Evolutionary conservation across 1,139 yeast species (phyloP).

Genomic region (Suhomyces maxii): DNA sequence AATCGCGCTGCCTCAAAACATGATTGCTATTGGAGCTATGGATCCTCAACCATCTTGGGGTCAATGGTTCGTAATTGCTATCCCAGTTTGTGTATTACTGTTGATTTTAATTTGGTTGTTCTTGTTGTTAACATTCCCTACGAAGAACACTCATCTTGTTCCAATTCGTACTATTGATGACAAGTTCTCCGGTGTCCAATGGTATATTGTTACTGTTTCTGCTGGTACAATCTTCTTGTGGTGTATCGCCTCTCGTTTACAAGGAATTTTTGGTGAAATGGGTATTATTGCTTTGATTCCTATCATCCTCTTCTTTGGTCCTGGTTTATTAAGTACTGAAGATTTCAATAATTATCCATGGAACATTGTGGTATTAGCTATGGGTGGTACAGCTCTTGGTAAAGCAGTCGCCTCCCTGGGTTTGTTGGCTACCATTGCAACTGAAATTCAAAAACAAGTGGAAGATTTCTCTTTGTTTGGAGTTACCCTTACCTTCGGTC

Average conservation of each 20-base stretch:
- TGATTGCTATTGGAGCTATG: slow-evolving; percentile 70
- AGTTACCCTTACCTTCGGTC: slow-evolving; percentile 64
- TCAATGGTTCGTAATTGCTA: slow-evolving; percentile 68
- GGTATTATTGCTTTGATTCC: slow-evolving; percentile 72
- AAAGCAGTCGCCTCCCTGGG: slow-evolving; percentile 75
- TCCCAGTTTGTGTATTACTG: slow-evolving; percentile 61
- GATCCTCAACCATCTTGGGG: slow-evolving; percentile 74
- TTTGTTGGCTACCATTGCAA: slow-evolving; percentile 61
- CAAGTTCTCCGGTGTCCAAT: slow-evolving; percentile 59
- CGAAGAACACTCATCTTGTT: slow-evolving; percentile 43
- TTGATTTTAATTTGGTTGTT: slow-evolving; percentile 58
- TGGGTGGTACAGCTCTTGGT: slow-evolving; percentile 80
- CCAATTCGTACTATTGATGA: slow-evolving; percentile 61
- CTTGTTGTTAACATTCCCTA: slow-evolving; percentile 57
- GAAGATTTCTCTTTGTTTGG: slow-evolving; percentile 58
- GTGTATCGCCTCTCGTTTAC: slow-evolving; percentile 65
- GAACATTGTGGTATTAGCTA: slow-evolving; percentile 73
- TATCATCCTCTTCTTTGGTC: slow-evolving; percentile 65
- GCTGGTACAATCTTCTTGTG: slow-evolving; percentile 63
- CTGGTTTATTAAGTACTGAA: slow-evolving; percentile 62
- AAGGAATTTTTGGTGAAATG: slow-evolving; percentile 63
- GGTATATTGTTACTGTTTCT: slow-evolving; percentile 57
- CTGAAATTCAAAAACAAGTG: slow-evolving; percentile 54
- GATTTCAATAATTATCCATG: slow-evolving; percentile 75
- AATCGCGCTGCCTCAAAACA: slow-evolving; percentile 75